Conservation (phyloP, 192 early-diverging fungal species). For the Rhizophlyctis rosea region DNA sequence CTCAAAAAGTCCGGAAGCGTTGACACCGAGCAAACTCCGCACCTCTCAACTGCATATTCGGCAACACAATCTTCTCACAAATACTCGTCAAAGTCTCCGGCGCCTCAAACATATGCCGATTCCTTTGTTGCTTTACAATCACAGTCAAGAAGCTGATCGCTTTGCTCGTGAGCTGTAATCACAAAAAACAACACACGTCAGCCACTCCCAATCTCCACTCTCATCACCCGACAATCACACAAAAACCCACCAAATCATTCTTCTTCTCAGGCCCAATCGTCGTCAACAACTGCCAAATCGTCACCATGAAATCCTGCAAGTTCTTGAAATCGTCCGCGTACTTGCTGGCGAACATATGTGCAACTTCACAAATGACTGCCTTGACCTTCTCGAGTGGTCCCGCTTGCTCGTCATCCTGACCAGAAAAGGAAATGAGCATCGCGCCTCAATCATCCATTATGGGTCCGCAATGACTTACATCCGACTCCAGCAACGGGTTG, state of each 20-base stretch:
- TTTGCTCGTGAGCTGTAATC: conserved; percentile 72
- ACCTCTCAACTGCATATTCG: conserved; percentile 85
- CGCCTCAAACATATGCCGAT: conserved; percentile 71
- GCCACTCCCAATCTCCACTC: too few relatives aligned
- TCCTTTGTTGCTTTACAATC: conserved; percentile 72
- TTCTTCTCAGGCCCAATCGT: conserved; percentile 66
- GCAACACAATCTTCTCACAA: conserved; percentile 87
- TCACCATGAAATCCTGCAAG: conserved; percentile 80
- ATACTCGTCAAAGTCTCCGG: conserved; percentile 72
- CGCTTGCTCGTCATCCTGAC: conserved; percentile 78
- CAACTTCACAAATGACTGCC: conserved; percentile 88
- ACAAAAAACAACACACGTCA: conserved; percentile 40
- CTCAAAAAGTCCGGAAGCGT: not conserved
- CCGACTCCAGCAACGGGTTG: conserved; percentile 66
- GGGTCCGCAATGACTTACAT: conserved; percentile 36
- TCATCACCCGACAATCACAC: too few relatives aligned
- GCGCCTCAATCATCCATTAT: not conserved
- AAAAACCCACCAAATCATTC: conserved; percentile 67
- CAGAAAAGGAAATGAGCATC: not conserved
- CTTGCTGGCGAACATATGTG: conserved; percentile 82
- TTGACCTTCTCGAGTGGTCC: conserved; percentile 86
- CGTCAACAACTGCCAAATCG: conserved; percentile 84
- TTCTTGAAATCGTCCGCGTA: conserved; percentile 88
- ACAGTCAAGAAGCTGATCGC: conserved; percentile 87
- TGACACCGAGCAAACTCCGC: not conserved